These are phyloP conservation scores for Xylaria sp. DNA, from an alignment of 2,329 filamentous ascomycete species.

Conservation along the genomic window DNA sequence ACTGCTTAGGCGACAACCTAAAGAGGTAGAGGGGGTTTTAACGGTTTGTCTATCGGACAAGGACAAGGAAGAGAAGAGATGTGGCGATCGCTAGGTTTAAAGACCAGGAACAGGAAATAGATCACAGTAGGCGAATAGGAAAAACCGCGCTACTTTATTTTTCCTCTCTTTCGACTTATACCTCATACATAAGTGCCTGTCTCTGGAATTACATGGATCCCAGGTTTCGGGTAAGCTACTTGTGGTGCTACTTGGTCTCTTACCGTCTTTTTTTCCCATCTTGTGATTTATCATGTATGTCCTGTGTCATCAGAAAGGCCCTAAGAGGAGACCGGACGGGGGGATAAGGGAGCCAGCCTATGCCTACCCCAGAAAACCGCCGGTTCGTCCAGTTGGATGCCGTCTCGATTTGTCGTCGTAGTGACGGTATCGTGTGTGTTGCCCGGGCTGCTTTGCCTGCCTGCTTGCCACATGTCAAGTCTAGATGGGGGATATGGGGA, in stretches of 20 bases:
- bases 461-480: slow-evolving; percentile 52
- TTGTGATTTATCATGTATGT: slow-evolving; percentile 35
- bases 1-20: slow-evolving; percentile 10
- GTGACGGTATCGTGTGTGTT: slow-evolving; percentile 25
- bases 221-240: slow-evolving; percentile 37
- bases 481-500: slow-evolving; percentile 42
- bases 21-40: slow-evolving; percentile 23
- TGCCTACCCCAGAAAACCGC: slow-evolving; percentile 30
- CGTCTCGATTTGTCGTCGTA: slow-evolving; percentile 36
- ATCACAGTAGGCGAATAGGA: slow-evolving; percentile 29
- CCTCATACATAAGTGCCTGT: slow-evolving; percentile 13
- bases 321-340: slow-evolving; percentile 14
- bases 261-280: slow-evolving; percentile 37
- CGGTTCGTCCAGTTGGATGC: slow-evolving; percentile 25
- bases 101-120: slow-evolving; percentile 38
- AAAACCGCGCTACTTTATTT: slow-evolving; percentile 26
- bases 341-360: slow-evolving; percentile 15
- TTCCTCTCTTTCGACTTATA: slow-evolving; percentile 14
- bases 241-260: slow-evolving; percentile 24
- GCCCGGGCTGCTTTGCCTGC: slow-evolving; percentile 45
- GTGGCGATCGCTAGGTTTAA: slow-evolving; percentile 38
- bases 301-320: slow-evolving; percentile 27
- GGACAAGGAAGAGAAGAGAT: slow-evolving; percentile 31
- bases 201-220: slow-evolving; percentile 31
- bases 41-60: slow-evolving; percentile 20